Conservation (phyloP, 139 green algal species). For the Zygnema cylindricum region DNA sequence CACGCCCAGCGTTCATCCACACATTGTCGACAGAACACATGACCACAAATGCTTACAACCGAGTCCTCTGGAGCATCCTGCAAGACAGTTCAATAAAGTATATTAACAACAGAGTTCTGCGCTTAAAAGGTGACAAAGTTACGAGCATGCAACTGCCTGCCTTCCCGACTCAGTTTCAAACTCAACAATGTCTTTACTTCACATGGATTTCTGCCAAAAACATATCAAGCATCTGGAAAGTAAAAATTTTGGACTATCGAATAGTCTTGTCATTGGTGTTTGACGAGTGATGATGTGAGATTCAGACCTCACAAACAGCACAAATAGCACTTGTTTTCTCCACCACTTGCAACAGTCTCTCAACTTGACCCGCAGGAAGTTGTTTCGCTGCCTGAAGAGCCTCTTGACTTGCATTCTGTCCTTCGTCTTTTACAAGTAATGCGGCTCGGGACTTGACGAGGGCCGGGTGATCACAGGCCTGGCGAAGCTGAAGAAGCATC, state of each 20-base stretch:
- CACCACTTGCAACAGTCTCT: not conserved
- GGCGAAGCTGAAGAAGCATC: constrained; percentile 82
- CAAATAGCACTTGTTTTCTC: not conserved
- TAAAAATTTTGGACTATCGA: too few species aligned
- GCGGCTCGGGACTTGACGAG: constrained; percentile 66
- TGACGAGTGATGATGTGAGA: too few species aligned
- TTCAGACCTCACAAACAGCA: not conserved
- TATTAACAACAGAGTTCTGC: too few species aligned
- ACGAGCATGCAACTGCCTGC: too few species aligned
- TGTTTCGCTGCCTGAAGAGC: not conserved
- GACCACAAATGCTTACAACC: constrained; percentile 71
- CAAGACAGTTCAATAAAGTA: constrained; percentile 70
- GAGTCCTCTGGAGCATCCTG: constrained; percentile 81
- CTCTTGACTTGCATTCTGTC: not conserved
- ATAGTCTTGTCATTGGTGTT: too few species aligned
- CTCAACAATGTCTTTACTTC: too few species aligned
- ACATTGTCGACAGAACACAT: constrained; percentile 81
- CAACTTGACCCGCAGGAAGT: not conserved
- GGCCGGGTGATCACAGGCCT: constrained; percentile 89
- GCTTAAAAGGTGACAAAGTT: too few species aligned
- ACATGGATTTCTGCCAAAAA: too few species aligned
- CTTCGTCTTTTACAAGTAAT: not conserved
- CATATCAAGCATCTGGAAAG: too few species aligned
- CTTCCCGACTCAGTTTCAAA: too few species aligned
- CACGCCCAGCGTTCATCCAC: constrained; percentile 19